Conservation (phyloP, 1,139 yeast genomes). For the Blastobotrys illinoisensis region DNA sequence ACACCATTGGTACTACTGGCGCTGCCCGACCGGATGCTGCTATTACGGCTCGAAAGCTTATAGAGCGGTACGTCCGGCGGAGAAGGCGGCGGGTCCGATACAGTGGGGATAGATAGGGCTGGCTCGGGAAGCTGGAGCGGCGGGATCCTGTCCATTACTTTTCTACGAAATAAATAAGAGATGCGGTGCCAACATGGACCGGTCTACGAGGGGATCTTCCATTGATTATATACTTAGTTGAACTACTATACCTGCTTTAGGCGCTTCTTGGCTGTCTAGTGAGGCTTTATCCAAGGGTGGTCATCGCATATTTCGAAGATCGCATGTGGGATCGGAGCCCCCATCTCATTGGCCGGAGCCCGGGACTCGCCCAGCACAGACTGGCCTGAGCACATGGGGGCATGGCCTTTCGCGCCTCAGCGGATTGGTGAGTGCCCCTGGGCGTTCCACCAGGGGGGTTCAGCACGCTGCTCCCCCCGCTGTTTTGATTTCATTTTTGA, state of each 20-base stretch:
- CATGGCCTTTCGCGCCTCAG: background rate
- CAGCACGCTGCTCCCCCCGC: background rate
- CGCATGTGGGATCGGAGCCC: background rate
- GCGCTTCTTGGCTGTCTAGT: background rate
- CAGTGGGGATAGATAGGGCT: background rate
- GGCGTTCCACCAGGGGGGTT: background rate
- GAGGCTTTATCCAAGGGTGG: background rate
- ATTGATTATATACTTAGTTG: background rate
- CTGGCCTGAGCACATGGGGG: background rate
- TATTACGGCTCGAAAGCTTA: background rate
- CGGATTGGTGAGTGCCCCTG: background rate
- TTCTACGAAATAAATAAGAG: background rate
- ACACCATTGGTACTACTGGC: background rate
- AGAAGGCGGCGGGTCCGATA: background rate
- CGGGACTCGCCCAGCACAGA: background rate
- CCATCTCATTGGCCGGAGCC: background rate
- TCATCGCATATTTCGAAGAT: background rate
- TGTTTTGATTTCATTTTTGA: background rate
- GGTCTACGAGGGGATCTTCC: background rate
- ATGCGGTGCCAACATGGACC: background rate
- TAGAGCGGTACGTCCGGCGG: background rate
- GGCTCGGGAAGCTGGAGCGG: background rate
- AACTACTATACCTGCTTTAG: background rate
- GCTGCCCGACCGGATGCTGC: background rate
- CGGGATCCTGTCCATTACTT: background rate